Evolutionary conservation across 2,329 filamentous ascomycete genomes (phyloP).

Genomic region (Aspergillus piperis): DNA sequence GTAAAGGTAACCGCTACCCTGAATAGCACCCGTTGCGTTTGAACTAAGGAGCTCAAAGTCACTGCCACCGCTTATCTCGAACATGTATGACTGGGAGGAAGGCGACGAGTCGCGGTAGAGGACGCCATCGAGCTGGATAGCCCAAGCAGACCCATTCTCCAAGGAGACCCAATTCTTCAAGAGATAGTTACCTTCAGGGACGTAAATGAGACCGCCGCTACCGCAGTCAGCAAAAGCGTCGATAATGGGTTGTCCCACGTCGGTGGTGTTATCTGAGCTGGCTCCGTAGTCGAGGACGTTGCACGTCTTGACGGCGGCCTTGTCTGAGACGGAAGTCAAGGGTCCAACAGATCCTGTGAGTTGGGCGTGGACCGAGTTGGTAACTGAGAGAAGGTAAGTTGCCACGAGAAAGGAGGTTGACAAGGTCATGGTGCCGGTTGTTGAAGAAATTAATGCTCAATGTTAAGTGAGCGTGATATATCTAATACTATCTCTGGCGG

Average conservation of each 20-base stretch:
- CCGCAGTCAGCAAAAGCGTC: conserved; percentile 55
- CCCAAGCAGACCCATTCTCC: conserved; percentile 50
- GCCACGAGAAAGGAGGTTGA: too few relatives aligned
- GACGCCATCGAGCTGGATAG: conserved; percentile 56
- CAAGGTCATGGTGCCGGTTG: too few relatives aligned
- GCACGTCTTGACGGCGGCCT: conserved; percentile 40
- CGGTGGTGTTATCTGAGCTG: conserved; percentile 52
- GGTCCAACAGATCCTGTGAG: too few relatives aligned
- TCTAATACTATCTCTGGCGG: too few relatives aligned
- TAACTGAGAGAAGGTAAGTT: too few relatives aligned
- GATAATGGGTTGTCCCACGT: conserved; percentile 52
- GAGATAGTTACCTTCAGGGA: conserved; percentile 53
- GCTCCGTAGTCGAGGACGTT: conserved; percentile 57
- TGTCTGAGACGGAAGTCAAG: not conserved
- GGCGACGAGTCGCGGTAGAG: conserved; percentile 46
- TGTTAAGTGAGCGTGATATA: too few relatives aligned
- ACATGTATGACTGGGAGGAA: too few relatives aligned
- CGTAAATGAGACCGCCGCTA: conserved; percentile 52
- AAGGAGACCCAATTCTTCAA: conserved; percentile 54
- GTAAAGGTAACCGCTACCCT: conserved; percentile 55
- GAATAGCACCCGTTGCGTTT: conserved; percentile 55
- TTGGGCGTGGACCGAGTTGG: too few relatives aligned
- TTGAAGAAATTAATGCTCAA: too few relatives aligned
- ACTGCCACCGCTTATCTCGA: too few relatives aligned
- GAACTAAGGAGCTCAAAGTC: conserved; percentile 57